Percentiles rank a stretch among this genome's conserved stretches.
Evolutionary conservation across 1,139 yeast genomes (phyloP).

Genomic region (Candida sp.): DNA sequence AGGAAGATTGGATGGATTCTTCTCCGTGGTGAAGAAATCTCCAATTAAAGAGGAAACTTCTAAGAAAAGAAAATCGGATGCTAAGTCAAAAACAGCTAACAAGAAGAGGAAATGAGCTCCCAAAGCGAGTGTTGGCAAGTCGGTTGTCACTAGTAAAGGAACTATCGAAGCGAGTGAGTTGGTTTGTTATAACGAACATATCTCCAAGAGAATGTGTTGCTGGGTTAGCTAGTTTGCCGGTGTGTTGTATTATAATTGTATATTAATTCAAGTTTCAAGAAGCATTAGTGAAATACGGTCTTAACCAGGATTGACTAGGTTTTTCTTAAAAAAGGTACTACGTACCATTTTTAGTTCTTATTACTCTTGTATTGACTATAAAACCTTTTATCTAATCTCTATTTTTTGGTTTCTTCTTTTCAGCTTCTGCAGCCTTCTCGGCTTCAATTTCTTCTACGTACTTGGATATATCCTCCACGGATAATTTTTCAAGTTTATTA

Average conservation of each 20-base stretch:
- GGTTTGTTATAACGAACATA: too few species aligned
- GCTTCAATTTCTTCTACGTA: constrained; percentile 84
- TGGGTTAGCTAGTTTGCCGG: too few species aligned
- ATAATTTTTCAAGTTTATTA: constrained; percentile 48
- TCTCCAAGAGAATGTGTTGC: too few species aligned
- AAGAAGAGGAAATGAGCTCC: constrained; percentile 9
- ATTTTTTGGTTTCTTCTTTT: constrained; percentile 66
- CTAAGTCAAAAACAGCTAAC: constrained; percentile 16
- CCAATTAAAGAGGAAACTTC: constrained; percentile 16
- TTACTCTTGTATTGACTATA: neutral
- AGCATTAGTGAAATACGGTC: neutral
- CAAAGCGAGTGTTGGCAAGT: too few species aligned
- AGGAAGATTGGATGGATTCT: constrained; percentile 90
- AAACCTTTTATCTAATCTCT: constrained; percentile 13
- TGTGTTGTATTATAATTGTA: constrained; percentile 4
- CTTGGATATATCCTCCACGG: constrained; percentile 70
- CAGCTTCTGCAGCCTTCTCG: constrained; percentile 89
- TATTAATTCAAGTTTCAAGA: neutral
- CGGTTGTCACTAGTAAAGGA: too few species aligned
- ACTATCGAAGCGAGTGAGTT: too few species aligned
- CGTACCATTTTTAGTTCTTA: too few species aligned
- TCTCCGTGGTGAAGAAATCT: constrained; percentile 63
- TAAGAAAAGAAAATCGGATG: constrained; percentile 21
- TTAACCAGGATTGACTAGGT: too few species aligned
- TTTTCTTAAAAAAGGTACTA: too few species aligned